These are phyloP conservation scores for Parastagonospora nodorum DNA, from an alignment of 2,329 filamentous ascomycete genomes.

Conservation along the genomic window DNA sequence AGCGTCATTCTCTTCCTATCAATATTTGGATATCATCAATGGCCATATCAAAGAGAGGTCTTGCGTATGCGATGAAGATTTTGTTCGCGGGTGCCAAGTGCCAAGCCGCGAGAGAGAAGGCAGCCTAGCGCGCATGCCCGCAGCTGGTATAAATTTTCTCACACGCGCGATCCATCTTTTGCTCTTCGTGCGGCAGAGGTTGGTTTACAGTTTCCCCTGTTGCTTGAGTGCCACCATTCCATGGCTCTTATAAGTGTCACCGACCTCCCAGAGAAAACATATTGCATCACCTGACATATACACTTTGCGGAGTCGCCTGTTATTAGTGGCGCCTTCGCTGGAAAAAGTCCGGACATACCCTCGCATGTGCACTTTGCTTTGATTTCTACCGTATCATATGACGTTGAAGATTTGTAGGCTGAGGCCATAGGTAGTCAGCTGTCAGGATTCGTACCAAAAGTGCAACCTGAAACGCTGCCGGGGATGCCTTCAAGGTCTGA, in stretches of 20 bases:
- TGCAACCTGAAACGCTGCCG: too few species aligned
- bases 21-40: conserved; percentile 41
- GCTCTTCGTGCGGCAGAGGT: conserved; percentile 76
- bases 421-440: too few species aligned
- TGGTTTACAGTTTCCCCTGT: conserved; percentile 77
- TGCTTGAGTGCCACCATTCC: conserved; percentile 65
- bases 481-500: too few species aligned
- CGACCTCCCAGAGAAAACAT: conserved; percentile 73
- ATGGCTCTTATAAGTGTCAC: conserved; percentile 70
- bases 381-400: too few species aligned
- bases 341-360: conserved; percentile 60
- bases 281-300: conserved; percentile 68
- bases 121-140: conserved; percentile 1
- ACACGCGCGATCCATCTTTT: conserved; percentile 49
- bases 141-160: conserved; percentile 28
- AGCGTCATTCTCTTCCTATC: conserved; percentile 50
- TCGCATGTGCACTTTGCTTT: neutral
- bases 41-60: conserved; percentile 31
- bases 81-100: neutral
- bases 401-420: too few species aligned
- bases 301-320: conserved; percentile 45
- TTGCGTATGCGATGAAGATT: conserved; percentile 3
- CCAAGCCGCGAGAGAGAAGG: conserved; percentile 7
- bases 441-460: too few species aligned
- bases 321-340: conserved; percentile 45